These are phyloP conservation scores for Neurospora sp. DNA, from an alignment of 495 filamentous ascomycete species.

Conservation along the genomic window DNA sequence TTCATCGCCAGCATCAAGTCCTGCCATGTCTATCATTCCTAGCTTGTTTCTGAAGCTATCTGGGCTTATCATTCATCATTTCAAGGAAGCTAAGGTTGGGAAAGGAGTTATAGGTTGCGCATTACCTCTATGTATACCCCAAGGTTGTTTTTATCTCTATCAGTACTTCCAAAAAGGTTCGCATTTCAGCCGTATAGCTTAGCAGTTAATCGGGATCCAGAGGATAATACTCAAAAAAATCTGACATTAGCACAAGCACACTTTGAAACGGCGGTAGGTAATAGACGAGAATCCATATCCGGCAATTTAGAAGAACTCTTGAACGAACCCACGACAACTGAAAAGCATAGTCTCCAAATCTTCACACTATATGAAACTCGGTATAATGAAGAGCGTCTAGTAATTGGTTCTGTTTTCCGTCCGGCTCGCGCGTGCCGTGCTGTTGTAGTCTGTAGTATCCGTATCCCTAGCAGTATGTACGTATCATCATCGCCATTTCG, in stretches of 20 bases:
- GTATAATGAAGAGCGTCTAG: background rate
- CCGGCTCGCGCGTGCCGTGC: background rate
- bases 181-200: background rate
- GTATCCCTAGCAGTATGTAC: background rate
- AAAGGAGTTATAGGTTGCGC: background rate
- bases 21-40: background rate
- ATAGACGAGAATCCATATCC: too few species aligned
- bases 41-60: background rate
- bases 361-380: too few species aligned
- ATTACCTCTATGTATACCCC: background rate
- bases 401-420: background rate
- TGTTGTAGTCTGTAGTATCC: background rate
- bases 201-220: background rate
- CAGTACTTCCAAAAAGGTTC: background rate
- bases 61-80: background rate
- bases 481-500: background rate
- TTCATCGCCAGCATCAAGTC: too few species aligned
- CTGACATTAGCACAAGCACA: too few species aligned
- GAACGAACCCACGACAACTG: too few species aligned
- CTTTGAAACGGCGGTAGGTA: too few species aligned
- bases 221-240: too few species aligned
- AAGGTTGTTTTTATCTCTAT: background rate
- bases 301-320: too few species aligned
- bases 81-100: background rate
- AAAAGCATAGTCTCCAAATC: too few species aligned